A percentile compares a stretch with the other conserved stretches of the same genome.
These are phyloP conservation scores for Oenanthe sinensis DNA, from an alignment of 129 eudicot genomes.

Conservation along the genomic window DNA sequence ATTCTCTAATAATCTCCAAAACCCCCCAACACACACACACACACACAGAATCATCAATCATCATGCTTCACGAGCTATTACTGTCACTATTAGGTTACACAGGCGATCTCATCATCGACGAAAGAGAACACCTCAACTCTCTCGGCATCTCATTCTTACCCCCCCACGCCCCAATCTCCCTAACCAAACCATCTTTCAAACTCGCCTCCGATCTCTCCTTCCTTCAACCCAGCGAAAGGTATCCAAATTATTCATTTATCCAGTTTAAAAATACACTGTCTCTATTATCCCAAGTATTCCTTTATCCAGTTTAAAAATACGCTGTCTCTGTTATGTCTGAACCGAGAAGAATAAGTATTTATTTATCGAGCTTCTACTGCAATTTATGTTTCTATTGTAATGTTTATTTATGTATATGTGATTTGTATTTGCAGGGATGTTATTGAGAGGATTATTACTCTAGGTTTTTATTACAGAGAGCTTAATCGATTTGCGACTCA, in stretches of 20 bases:
- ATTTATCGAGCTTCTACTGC: not conserved
- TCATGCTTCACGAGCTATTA: conserved; percentile 83
- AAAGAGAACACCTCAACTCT: conserved; percentile 45
- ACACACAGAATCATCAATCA: not conserved
- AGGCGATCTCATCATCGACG: conserved; percentile 92
- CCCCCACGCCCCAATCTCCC: conserved; percentile 44
- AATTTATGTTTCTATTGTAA: not conserved
- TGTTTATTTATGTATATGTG: not conserved
- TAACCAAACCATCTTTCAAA: conserved; percentile 53
- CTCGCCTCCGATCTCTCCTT: conserved; percentile 83
- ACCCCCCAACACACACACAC: not conserved
- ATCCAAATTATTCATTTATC: too few species aligned
- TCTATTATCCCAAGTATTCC: too few species aligned
- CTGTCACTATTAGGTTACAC: conserved; percentile 86
- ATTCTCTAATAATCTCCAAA: not conserved
- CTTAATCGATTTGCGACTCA: conserved; percentile 81
- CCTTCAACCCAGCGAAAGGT: conserved; percentile 66
- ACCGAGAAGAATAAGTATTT: too few species aligned
- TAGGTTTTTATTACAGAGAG: conserved; percentile 89
- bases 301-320: too few species aligned
- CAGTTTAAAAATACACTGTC: not conserved
- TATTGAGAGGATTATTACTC: conserved; percentile 65
- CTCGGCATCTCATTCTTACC: conserved; percentile 28
- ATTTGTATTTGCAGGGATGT: conserved; percentile 51
- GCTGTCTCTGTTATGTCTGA: too few species aligned